Evolutionary conservation across 108 stramenopile species (phyloP), one percentile per base, ranked within the genome.

Genomic region (Skeletonema tropicum): DNA sequence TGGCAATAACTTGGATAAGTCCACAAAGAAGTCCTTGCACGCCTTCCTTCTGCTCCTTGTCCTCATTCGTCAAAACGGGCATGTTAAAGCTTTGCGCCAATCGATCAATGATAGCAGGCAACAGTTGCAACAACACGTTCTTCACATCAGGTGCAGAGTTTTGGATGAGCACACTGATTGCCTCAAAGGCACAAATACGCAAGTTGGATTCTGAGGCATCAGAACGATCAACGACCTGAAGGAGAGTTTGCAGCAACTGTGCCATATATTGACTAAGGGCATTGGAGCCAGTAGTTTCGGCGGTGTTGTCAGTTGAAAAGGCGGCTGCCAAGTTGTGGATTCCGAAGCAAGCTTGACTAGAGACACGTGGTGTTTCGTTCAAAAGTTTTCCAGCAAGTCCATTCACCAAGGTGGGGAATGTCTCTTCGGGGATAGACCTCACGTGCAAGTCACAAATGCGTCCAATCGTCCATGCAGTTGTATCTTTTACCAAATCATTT

Each of bases 371-470:
- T 3, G 86, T 71, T 31, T 91, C 90, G 17, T 87, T 88, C n/a
- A 87, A 65, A 3, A 93, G 73, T 63, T 94, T 94, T 30, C 68
- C 75, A 4, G 84, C 76, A 9, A 98, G 78, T 5, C 85, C 85
- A 61, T 92, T 83, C 45, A 98, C 83, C 30, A 98, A 77, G 0
- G 88, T 83, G 29, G 88, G 92, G 70, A 98, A 88, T 3, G 83
- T 82, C 14, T 97, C 91, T 3, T 64, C 70, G 3, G 96, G 94
- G 41, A 98, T 88, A 58, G 79, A 86, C 14, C 77, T 71, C 13
- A 89, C 87, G 76, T 98, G 98, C 10, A 96, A 66, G 25, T 94
- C 91, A 79, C 97, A 98, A 65, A 98, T 96, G 31, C 86, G 82
- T 4, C 92, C 93, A 57, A 98, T 85, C 15, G 94, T 92, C 89